These are phyloP conservation scores for Pharus latifolius DNA, from an alignment of 176 grass and related monocot genomes.

Conservation along the genomic window DNA sequence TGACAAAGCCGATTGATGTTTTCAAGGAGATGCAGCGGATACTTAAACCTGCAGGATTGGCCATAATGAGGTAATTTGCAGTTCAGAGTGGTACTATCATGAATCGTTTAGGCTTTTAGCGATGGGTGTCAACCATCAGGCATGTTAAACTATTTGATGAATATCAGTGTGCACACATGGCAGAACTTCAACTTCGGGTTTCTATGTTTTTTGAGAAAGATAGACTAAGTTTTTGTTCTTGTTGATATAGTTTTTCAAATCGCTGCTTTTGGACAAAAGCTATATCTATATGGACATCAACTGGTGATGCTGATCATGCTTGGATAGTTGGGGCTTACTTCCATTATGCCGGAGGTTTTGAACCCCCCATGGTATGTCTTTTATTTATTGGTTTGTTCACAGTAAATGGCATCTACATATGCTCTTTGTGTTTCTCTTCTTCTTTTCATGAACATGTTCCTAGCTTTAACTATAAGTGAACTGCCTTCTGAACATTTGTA, in stretches of 20 bases:
- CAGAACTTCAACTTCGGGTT: too few relatives aligned
- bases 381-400: background rate
- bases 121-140: background rate
- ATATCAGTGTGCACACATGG: background rate
- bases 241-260: conserved; percentile 71
- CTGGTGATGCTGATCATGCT: conserved; percentile 83
- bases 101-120: background rate
- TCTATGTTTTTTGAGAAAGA: too few relatives aligned
- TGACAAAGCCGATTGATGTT: conserved; percentile 81
- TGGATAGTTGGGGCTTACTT: conserved; percentile 95
- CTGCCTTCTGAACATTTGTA: background rate
- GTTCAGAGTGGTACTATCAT: background rate
- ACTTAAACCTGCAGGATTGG: conserved; percentile 72
- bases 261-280: conserved; percentile 96
- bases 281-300: conserved; percentile 97
- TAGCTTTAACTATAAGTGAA: background rate
- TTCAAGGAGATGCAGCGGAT: conserved; percentile 94
- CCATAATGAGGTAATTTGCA: conserved; percentile 81
- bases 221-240: conserved; percentile 2
- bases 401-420: background rate
- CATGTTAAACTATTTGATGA: background rate
- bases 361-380: conserved; percentile 54
- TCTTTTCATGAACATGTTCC: background rate
- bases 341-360: conserved; percentile 83
- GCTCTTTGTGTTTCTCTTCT: background rate